A percentile compares a stretch with the other conserved stretches of the same genome.
These are phyloP conservation scores for Saccharomycopsis oosterbeekiorum DNA, from an alignment of 805 yeast species.

Conservation along the genomic window DNA sequence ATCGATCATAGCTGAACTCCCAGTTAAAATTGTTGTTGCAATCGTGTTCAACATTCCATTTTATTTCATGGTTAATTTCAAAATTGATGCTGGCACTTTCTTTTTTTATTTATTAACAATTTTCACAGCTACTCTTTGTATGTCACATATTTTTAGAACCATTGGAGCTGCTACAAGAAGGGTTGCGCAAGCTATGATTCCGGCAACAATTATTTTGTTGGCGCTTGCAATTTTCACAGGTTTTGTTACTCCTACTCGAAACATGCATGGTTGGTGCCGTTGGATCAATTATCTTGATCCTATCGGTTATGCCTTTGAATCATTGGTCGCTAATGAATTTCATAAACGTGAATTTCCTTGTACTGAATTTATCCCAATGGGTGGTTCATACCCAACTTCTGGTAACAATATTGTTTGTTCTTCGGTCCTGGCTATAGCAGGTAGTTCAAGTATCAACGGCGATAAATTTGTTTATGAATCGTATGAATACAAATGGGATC, in stretches of 20 bases:
- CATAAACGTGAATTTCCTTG: constrained; percentile 31
- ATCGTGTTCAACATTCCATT: constrained; percentile 38
- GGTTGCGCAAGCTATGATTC: constrained; percentile 34
- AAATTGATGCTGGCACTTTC: constrained; percentile 45
- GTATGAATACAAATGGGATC: constrained; percentile 34
- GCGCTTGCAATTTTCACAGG: constrained; percentile 36
- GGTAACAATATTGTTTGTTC: constrained; percentile 34
- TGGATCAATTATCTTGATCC: constrained; percentile 42
- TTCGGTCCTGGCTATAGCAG: constrained; percentile 47
- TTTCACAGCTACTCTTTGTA: constrained; percentile 35
- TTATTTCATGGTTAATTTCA: constrained; percentile 46
- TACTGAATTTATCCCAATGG: constrained; percentile 33
- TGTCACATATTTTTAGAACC: constrained; percentile 43
- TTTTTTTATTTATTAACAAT: constrained; percentile 41
- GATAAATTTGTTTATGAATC: constrained; percentile 35
- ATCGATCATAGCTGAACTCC: constrained; percentile 49
- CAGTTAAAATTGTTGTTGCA: constrained; percentile 35
- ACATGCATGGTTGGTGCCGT: constrained; percentile 41
- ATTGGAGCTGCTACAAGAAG: constrained; percentile 30
- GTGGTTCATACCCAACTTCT: constrained; percentile 21
- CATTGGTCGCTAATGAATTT: constrained; percentile 38
- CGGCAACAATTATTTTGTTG: constrained; percentile 33
- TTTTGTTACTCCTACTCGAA: constrained; percentile 35
- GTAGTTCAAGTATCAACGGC: constrained; percentile 42
- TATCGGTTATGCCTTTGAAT: constrained; percentile 35